Base-by-base conservation (phyloP, 2,329 filamentous ascomycete species). In the Venturia effusa region DNA sequence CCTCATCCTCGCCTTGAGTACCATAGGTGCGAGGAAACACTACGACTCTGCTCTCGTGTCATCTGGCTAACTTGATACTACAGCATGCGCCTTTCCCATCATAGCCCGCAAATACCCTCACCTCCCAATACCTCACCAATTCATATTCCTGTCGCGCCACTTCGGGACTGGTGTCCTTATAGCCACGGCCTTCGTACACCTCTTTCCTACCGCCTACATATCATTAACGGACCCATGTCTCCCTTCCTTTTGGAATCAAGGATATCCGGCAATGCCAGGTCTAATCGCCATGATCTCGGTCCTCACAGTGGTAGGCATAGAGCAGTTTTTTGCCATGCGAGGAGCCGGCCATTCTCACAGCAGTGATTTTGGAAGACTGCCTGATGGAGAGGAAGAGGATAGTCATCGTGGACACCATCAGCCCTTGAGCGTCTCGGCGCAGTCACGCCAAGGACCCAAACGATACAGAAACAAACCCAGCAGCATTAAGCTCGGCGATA, bases 261-360 rank as follows among this genome's bases (percentile, higher is more conserved):
- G 84, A n/a, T 96, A 94, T 73, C 84, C 81, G 59, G 89, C 90
- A 6, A 87, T 95, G 73, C 86, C 90, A 0, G 91, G 92, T 1
- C 80, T 94, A 59, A 84, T 96, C 59, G 88, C 90, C 64, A 93
- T 96, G 89, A 75, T 86, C 11, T 86, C 89, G 13, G 89, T 90
- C n/a, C 81, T 96, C 34, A 43, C 65, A 17, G 65, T 66, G n/a
- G 65, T 66, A 19, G 65, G 64, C 11, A 65, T 66, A 27, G 65
- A 66, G 43, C 65, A 66, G 64, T 66, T 65, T 48, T 66, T 66
- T 37, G 65, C 65, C 11, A 66, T 60, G 54, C 30, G 64, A 27
- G 65, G 65, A 6, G 65, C 65, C 5, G 63, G 63, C 24, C 65
- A 66, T 54, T 37, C 34, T 6, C 65, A 66, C 43, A 55, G 54